These are phyloP conservation scores for Inonotus obliquus DNA, from an alignment of 1,284 basidiomycete species.

Conservation along the genomic window DNA sequence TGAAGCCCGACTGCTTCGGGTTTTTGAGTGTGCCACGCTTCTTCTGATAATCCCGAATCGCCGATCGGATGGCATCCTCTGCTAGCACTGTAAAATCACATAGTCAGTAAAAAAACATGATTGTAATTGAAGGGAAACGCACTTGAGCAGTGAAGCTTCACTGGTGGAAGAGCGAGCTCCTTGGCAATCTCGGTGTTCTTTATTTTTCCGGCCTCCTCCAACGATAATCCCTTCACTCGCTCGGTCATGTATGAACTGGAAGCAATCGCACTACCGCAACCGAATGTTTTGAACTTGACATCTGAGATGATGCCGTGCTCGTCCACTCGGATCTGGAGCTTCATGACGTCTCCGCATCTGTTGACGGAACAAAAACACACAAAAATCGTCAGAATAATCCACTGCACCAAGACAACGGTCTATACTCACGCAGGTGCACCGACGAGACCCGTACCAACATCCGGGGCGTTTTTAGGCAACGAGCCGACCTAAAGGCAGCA, in stretches of 20 bases:
- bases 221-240: conserved; percentile 89
- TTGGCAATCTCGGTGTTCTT: conserved; percentile 99
- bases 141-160: conserved; percentile 92
- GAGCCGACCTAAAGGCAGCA: conserved; percentile 75
- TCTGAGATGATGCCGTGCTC: conserved; percentile 94
- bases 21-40: conserved; percentile 61
- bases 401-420: not conserved
- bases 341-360: conserved; percentile 94
- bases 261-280: conserved; percentile 96
- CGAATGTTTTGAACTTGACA: conserved; percentile 99
- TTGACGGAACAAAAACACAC: conserved; percentile 20
- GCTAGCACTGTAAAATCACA: conserved; percentile 69
- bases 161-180: conserved; percentile 92
- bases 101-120: conserved; percentile 20
- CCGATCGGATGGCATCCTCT: conserved; percentile 96
- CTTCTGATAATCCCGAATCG: conserved; percentile 86
- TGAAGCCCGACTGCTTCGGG: conserved; percentile 57
- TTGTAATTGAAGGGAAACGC: conserved; percentile 29
- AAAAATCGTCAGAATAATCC: not conserved
- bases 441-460: conserved; percentile 97
- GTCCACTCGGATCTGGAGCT: conserved; percentile 97
- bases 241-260: conserved; percentile 98
- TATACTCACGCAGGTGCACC: conserved; percentile 92
- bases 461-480: conserved; percentile 83
- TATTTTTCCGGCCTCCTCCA: conserved; percentile 94